A percentile compares a stretch with the other conserved stretches of the same genome.
phyloP scores from a whole-genome alignment of 2,329 filamentous ascomycete species.

The Colletotrichum tabaci region DNA sequence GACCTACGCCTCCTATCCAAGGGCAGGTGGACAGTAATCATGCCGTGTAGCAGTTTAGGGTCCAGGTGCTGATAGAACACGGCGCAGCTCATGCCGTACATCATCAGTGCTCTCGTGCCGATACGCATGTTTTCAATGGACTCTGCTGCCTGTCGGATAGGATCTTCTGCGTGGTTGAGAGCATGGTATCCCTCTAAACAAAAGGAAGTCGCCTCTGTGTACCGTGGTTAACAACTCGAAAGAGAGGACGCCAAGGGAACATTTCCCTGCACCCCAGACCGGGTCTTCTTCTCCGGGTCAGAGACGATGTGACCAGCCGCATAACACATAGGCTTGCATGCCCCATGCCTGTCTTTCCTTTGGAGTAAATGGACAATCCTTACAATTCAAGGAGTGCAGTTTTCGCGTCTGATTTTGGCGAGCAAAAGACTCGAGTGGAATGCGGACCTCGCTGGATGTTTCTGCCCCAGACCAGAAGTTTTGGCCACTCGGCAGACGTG shows the following conservation, averaged over 20 bases:
- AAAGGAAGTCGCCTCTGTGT: background rate
- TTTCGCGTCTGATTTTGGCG: background rate
- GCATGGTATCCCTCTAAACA: background rate
- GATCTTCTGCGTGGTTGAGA: background rate
- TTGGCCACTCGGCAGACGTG: background rate
- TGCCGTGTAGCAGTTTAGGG: constrained; percentile 11
- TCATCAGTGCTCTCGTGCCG: background rate
- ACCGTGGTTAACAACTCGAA: background rate
- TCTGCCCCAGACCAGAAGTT: background rate
- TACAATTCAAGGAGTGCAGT: background rate
- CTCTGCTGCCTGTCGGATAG: background rate
- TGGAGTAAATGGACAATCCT: background rate
- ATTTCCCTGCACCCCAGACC: constrained; percentile 29
- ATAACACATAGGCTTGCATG: background rate
- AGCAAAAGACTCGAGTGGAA: background rate
- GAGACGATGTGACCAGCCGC: constrained; percentile 21
- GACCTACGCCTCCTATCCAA: background rate
- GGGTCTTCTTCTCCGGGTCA: constrained; percentile 16
- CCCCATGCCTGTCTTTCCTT: constrained; percentile 5
- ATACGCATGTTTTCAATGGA: background rate
- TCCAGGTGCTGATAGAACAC: background rate
- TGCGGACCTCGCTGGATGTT: background rate
- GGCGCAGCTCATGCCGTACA: background rate
- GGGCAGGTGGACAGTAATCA: background rate
- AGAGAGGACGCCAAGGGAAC: constrained; percentile 27